These are phyloP conservation scores for Ophiostoma populinum DNA, from an alignment of 2,329 filamentous ascomycete species.

Conservation along the genomic window DNA sequence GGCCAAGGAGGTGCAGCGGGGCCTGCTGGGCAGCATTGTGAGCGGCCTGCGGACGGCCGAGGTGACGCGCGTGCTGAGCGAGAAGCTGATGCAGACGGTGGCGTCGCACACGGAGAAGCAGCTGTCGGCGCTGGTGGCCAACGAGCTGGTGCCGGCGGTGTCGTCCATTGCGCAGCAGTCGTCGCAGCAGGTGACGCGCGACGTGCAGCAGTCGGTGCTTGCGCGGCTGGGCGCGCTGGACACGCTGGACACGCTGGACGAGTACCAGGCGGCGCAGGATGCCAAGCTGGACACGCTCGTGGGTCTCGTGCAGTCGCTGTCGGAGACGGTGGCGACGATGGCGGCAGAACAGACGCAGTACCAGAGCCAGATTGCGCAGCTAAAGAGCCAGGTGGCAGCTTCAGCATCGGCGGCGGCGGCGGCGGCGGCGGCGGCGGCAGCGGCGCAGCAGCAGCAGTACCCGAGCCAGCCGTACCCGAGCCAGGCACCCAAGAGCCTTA, in stretches of 20 bases:
- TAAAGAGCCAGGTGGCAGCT: constrained; percentile 18
- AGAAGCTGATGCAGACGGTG: constrained; percentile 52
- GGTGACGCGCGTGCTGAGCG: constrained; percentile 53
- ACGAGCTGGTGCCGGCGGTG: constrained; percentile 48
- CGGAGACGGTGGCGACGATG: constrained; percentile 54
- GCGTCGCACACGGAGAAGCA: constrained; percentile 52
- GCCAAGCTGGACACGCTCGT: constrained; percentile 60
- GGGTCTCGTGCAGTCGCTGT: constrained; percentile 45
- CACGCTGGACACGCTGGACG: constrained; percentile 30
- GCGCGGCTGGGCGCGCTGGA: constrained; percentile 32
- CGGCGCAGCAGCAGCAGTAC: constrained; percentile 12
- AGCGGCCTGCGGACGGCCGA: constrained; percentile 58
- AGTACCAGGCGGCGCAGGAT: constrained; percentile 33
- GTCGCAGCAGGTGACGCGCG: constrained; percentile 48
- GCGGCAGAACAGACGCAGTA: constrained; percentile 50
- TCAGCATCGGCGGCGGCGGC: not conserved
- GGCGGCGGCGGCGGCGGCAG: constrained; percentile 4
- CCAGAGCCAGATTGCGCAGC: constrained; percentile 44
- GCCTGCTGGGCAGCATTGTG: constrained; percentile 48
- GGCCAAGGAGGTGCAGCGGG: constrained; percentile 54
- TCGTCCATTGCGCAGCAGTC: constrained; percentile 46
- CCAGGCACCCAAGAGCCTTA: too few relatives aligned
- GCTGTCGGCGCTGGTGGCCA: constrained; percentile 41
- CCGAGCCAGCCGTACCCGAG: constrained; percentile 9
- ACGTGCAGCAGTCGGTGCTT: constrained; percentile 46